Evolutionary conservation across 2,329 filamentous ascomycete species (phyloP).

Genomic region (Aspergillus eucalypticola): DNA sequence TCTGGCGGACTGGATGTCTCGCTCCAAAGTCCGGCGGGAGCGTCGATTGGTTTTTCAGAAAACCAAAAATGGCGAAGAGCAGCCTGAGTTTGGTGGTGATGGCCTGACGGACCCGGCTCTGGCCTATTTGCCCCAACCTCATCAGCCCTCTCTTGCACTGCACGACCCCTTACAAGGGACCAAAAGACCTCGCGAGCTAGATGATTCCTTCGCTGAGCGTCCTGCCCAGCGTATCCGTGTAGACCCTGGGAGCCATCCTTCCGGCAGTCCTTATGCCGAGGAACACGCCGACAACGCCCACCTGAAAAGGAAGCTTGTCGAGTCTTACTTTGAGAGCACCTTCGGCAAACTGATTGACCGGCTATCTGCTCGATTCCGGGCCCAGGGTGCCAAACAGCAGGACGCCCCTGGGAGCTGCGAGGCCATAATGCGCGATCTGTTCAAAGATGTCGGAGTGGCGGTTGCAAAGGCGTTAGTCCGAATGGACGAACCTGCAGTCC

Average conservation of each 20-base stretch:
- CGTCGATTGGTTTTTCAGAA: neutral
- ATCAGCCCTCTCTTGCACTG: neutral
- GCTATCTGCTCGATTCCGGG: constrained; percentile 16
- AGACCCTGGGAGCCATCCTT: constrained; percentile 6
- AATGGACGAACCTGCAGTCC: constrained; percentile 13
- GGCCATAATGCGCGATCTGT: constrained; percentile 21
- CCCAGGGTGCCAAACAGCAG: constrained; percentile 11
- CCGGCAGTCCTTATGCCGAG: constrained; percentile 6
- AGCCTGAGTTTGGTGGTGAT: neutral
- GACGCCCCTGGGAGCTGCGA: constrained; percentile 17
- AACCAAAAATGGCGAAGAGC: neutral
- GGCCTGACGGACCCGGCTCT: neutral
- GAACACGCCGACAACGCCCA: constrained; percentile 1
- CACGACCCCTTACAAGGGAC: neutral
- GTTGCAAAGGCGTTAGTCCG: constrained; percentile 18
- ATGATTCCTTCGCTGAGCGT: constrained; percentile 13
- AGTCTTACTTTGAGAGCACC: constrained; percentile 13
- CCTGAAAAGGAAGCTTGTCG: constrained; percentile 2
- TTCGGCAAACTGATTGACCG: constrained; percentile 20
- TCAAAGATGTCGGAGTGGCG: constrained; percentile 20
- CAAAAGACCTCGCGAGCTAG: constrained; percentile 19
- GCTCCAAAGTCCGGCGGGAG: neutral
- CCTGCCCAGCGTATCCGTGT: constrained; percentile 16
- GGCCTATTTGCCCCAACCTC: neutral
- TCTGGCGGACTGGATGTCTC: neutral